Base-by-base conservation (phyloP, 108 stramenopile species). In the Pinguiococcus pyrenoidosus region DNA sequence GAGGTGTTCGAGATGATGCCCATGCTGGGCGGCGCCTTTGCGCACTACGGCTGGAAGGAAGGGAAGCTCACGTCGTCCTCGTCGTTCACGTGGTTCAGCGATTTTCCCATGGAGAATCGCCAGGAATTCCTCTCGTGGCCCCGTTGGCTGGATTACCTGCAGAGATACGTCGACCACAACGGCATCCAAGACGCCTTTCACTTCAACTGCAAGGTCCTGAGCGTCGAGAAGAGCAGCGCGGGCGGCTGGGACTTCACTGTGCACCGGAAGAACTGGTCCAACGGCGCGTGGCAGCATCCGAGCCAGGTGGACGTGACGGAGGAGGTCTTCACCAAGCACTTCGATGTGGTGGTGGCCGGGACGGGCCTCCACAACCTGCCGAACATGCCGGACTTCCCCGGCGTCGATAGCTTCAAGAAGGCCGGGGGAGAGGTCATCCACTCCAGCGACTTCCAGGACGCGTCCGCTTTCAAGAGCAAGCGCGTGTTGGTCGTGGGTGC, bases 161-260 rank as follows among this genome's bases (percentile, higher is more conserved):
- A 63, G 36, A 7, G 35, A 0, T 67, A 49, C 28, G 59, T 29
- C 16, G 54, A 61, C 5, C 23, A 54, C 23, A n/a, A n/a, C n/a
- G n/a, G n/a, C n/a, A n/a, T n/a, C n/a, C n/a, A n/a, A n/a, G n/a
- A n/a, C n/a, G n/a, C n/a, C n/a, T n/a, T n/a, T n/a, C n/a, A n/a
- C n/a, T 67, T 62, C 29, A 38, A 45, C n/a, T 32, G 61, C 17
- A 35, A 35, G 34, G 14, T n/a, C 13, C 14, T 10, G 34, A 2
- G 9, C 5, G 34, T 35, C 5, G 9, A 35, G 34, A 7, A 2
- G 34, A 35, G 13, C 13, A 2, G 5, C 5, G 34, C 2, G 4
- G 34, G 6, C 3, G n/a, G n/a, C n/a, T n/a, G n/a, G n/a, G n/a
- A n/a, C n/a, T n/a, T n/a, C n/a, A n/a, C n/a, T n/a, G n/a, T n/a